phyloP scores from a whole-genome alignment of 208 protist species.

The Crithidia fasciculata region DNA sequence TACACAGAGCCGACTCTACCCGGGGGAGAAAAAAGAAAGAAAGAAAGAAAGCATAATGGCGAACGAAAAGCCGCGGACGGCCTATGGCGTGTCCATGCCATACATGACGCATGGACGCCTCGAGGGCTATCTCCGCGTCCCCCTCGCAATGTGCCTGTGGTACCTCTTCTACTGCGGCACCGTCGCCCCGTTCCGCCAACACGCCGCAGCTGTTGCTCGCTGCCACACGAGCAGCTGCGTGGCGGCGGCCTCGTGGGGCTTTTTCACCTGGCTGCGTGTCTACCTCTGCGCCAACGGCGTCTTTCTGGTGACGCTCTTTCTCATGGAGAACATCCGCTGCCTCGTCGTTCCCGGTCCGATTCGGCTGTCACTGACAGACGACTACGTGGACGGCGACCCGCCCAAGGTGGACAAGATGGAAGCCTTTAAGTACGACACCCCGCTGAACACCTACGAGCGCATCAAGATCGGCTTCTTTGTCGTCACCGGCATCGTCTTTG shows the following conservation, averaged over 20 bases:
- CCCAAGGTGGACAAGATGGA: slow-evolving; percentile 53
- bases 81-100: slow-evolving; percentile 13
- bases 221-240: neutral
- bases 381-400: slow-evolving; percentile 68
- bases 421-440: slow-evolving; percentile 80
- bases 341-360: slow-evolving; percentile 43
- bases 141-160: slow-evolving; percentile 22
- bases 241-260: neutral
- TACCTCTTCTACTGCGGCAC: slow-evolving; percentile 19
- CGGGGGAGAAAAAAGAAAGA: neutral
- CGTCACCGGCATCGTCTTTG: slow-evolving; percentile 62
- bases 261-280: slow-evolving; percentile 16
- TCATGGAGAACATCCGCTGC: slow-evolving; percentile 50
- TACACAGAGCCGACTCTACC: neutral
- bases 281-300: slow-evolving; percentile 30
- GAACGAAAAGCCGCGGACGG: neutral
- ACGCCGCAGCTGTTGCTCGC: neutral
- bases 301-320: slow-evolving; percentile 28
- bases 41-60: slow-evolving; percentile 7
- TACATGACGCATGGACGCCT: slow-evolving; percentile 18
- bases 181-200: slow-evolving; percentile 15
- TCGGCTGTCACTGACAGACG: slow-evolving; percentile 54
- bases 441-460: slow-evolving; percentile 69
- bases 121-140: slow-evolving; percentile 31
- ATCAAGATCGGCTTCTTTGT: slow-evolving; percentile 75